A percentile compares a stretch with the other conserved stretches of the same genome.
These are phyloP conservation scores for Phytophthora sp. DNA, from an alignment of 352 stramenopile genomes.

Conservation along the genomic window DNA sequence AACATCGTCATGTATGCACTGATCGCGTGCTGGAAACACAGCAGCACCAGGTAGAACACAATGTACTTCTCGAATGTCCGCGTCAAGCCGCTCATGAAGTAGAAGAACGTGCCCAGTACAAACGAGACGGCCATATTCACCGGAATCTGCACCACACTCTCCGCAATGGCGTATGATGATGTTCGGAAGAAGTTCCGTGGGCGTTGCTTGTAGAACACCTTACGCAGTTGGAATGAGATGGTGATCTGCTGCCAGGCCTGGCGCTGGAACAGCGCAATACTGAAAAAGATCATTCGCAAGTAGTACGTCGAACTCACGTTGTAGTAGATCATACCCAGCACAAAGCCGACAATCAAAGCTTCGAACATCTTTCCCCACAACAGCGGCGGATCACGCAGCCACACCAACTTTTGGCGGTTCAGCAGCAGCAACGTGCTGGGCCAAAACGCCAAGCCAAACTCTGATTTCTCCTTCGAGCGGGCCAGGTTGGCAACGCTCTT, in stretches of 20 bases:
- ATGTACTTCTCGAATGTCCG: slow-evolving; percentile 64
- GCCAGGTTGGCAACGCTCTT: slow-evolving; percentile 47
- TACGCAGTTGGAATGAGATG: slow-evolving; percentile 71
- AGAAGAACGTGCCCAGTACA: slow-evolving; percentile 76
- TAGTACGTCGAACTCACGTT: slow-evolving; percentile 50
- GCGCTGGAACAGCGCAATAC: slow-evolving; percentile 51
- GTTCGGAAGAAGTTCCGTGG: slow-evolving; percentile 86
- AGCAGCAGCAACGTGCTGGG: slow-evolving; percentile 39
- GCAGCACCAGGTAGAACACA: slow-evolving; percentile 66
- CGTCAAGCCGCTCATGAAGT: slow-evolving; percentile 79
- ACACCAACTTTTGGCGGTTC: slow-evolving; percentile 51
- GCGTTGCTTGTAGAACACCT: slow-evolving; percentile 89
- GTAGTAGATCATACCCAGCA: slow-evolving; percentile 76
- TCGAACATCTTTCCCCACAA: slow-evolving; percentile 51
- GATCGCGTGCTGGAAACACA: slow-evolving; percentile 68
- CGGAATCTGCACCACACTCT: slow-evolving; percentile 51
- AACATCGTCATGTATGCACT: slow-evolving; percentile 54
- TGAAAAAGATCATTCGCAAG: slow-evolving; percentile 66
- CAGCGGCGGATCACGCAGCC: slow-evolving; percentile 47
- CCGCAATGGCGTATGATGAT: slow-evolving; percentile 70
- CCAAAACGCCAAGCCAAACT: slow-evolving; percentile 46
- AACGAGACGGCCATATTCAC: slow-evolving; percentile 68
- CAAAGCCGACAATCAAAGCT: slow-evolving; percentile 66
- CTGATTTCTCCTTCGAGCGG: slow-evolving; percentile 45
- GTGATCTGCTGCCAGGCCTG: slow-evolving; percentile 70